Percentiles rank a stretch among this genome's conserved stretches.
phyloP scores from a whole-genome alignment of 106 monocot species.

The Dendrobium nobile region DNA sequence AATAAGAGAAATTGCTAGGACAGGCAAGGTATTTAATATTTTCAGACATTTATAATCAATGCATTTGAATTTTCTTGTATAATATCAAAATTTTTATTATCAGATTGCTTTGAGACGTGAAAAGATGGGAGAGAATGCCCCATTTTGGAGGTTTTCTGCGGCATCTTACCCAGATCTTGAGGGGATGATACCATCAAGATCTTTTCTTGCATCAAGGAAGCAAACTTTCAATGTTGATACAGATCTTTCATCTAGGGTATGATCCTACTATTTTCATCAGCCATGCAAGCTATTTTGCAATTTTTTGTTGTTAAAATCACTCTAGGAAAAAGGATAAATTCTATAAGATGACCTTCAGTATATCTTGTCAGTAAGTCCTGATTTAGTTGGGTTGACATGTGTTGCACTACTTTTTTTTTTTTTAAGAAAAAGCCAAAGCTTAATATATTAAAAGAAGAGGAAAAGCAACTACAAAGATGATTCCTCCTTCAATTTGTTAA shows the following conservation, averaged over 20 bases:
- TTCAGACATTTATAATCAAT: neutral
- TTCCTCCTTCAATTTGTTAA: too few relatives aligned
- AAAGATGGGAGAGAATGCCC: constrained; percentile 71
- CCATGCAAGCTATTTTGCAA: neutral
- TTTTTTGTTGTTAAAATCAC: neutral
- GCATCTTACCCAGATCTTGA: constrained; percentile 91
- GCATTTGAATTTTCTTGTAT: constrained; percentile 1
- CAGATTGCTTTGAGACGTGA: constrained; percentile 96
- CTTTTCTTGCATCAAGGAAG: constrained; percentile 24
- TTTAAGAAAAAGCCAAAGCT: neutral
- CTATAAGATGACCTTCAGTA: neutral
- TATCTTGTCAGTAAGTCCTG: neutral
- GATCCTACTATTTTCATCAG: neutral
- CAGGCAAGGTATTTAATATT: constrained; percentile 63
- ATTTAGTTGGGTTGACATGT: neutral
- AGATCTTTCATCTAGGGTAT: constrained; percentile 51
- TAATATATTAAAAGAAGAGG: too few relatives aligned
- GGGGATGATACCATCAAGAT: constrained; percentile 18
- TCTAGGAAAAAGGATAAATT: neutral
- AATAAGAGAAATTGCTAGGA: constrained; percentile 93
- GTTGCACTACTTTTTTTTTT: neutral
- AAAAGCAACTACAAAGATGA: too few relatives aligned
- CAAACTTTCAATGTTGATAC: constrained; percentile 17
- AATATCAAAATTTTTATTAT: constrained; percentile 1
- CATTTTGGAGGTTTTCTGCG: constrained; percentile 96